These are phyloP conservation scores for Sporothrix variecibatus DNA, from an alignment of 2,329 filamentous ascomycete species.

Conservation along the genomic window DNA sequence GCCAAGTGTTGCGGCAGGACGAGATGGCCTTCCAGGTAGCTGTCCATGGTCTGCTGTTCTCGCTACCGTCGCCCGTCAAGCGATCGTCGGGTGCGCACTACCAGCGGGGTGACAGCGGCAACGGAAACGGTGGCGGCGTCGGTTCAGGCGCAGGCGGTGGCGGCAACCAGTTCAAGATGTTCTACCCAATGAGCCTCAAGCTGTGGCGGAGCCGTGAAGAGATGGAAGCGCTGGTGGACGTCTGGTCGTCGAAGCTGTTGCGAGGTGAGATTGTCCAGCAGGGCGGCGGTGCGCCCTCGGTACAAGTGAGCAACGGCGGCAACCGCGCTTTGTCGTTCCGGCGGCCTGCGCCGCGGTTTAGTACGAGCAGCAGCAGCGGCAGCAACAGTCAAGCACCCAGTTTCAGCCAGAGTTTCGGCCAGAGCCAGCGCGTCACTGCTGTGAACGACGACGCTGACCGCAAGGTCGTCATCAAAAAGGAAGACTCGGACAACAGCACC, in stretches of 20 bases:
- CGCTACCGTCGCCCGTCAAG: conserved; percentile 82
- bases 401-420: neutral
- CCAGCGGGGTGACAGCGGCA: conserved; percentile 31
- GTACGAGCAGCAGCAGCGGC: conserved; percentile 29
- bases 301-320: conserved; percentile 41
- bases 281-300: conserved; percentile 33
- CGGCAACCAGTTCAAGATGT: conserved; percentile 80
- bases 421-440: neutral
- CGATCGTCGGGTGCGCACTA: conserved; percentile 57
- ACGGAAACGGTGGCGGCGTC: conserved; percentile 33
- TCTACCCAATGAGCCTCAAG: conserved; percentile 82
- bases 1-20: conserved; percentile 82
- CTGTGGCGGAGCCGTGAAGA: conserved; percentile 85
- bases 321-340: conserved; percentile 54
- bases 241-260: conserved; percentile 65
- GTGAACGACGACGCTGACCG: neutral
- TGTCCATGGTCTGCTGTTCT: conserved; percentile 81
- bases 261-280: conserved; percentile 58
- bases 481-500: conserved; percentile 17
- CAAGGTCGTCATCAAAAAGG: conserved; percentile 9
- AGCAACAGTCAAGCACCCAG: neutral
- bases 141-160: conserved; percentile 41
- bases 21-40: conserved; percentile 93
- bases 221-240: conserved; percentile 69
- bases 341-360: conserved; percentile 40